phyloP scores from a whole-genome alignment of 2,329 filamentous ascomycete genomes.

The Cryphonectria carpinicola region DNA sequence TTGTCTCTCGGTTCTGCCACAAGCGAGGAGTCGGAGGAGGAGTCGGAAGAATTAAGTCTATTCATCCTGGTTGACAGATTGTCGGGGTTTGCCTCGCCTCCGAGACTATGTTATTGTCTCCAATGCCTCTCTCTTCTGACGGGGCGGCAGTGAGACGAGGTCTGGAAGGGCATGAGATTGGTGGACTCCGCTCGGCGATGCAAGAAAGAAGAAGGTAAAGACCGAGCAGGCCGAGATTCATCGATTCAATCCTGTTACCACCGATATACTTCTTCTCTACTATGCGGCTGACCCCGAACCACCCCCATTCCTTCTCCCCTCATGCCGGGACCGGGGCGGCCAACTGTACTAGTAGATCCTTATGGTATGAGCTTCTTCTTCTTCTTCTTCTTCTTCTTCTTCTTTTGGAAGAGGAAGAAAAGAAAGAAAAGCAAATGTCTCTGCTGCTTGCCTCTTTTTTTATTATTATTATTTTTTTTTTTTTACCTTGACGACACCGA shows the following conservation, averaged over 20 bases:
- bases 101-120: neutral
- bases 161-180: neutral
- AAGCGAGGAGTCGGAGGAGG: neutral
- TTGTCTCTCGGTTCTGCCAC: conserved; percentile 7
- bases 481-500: neutral
- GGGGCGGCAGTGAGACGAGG: neutral
- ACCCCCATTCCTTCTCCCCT: neutral
- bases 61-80: neutral
- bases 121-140: neutral
- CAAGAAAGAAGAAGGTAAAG: too few species aligned
- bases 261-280: neutral
- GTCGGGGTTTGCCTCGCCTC: neutral
- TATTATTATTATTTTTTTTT: too few species aligned
- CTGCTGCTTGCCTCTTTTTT: neutral
- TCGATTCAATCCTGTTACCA: neutral
- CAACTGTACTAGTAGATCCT: neutral
- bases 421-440: neutral
- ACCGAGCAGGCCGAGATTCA: neutral
- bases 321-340: neutral
- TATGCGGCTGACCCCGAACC: neutral
- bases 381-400: too few species aligned
- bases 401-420: too few species aligned
- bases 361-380: neutral
- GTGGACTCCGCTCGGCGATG: too few species aligned
- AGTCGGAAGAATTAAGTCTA: neutral